Base-by-base conservation (phyloP, 371 early-diverging fungal genomes). In the Mucor irregularis region DNA sequence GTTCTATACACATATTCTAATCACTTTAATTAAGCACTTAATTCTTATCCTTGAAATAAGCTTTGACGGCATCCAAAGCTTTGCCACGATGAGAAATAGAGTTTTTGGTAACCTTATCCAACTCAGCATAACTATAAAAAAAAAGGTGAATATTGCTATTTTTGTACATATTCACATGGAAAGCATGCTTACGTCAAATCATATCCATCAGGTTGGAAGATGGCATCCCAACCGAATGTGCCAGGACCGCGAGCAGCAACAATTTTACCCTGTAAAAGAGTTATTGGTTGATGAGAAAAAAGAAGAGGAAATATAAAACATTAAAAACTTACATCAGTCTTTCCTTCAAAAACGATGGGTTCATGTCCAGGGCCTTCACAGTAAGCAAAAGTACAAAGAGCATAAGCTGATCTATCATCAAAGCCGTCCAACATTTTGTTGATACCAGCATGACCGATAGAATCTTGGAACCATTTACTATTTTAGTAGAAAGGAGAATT, bases 171-270 rank as follows among this genome's bases (percentile, higher is more conserved):
- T 53, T 31, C 9, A 22, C 17, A 17, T n/a, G 33, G 0, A 38
- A 9, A 26, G 10, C 8, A 25, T 21, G 60, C 71, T 60, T 72
- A 83, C 79, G 93, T 92, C 60, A 75, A 52, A 37, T 86, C 76
- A 58, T 78, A 87, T 10, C 95, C 97, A 49, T 86, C 85, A 13
- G 97, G 96, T 74, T 90, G 75, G 66, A 98, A 97, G 24, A 94
- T 79, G 4, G 96, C 91, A 80, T 97, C 96, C 98, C 98, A 98
- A 16, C 98, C 98, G 78, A 97, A 96, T 49, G 71, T 66, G 10
- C 73, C 66, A 4, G 92, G 87, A 0, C 97, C 98, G 40, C 95
- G 84, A n/a, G 97, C 80, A 45, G 75, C 70, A 0, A 97, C 97
- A 58, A 97, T 95, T n/a, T 69, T 77, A 1, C 97, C 97, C 85